phyloP scores from a whole-genome alignment of 345 rosid genomes.

The Sonneratia caseolaris region DNA sequence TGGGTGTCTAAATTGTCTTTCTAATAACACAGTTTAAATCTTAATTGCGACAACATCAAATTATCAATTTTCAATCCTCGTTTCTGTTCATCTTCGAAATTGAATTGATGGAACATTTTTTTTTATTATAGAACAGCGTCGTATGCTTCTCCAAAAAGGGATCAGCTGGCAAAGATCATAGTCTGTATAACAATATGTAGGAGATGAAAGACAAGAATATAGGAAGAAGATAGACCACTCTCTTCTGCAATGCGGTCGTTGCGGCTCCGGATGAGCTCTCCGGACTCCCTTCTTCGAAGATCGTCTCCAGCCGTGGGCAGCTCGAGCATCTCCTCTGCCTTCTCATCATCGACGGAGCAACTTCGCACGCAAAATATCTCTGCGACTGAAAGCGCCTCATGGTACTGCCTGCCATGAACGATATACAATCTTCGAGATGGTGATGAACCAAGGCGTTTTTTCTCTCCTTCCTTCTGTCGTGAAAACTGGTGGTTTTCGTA shows the following conservation, averaged over 20 bases:
- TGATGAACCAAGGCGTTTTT: not conserved
- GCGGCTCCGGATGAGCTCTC: not conserved
- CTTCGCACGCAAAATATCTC: not conserved
- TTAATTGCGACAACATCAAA: too few species aligned
- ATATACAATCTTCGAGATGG: not conserved
- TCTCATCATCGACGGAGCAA: constrained; percentile 2
- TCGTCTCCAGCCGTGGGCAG: constrained; percentile 8
- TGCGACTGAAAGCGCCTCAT: constrained; percentile 1
- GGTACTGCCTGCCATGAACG: not conserved
- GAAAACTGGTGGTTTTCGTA: not conserved
- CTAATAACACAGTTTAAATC: too few species aligned
- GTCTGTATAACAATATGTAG: not conserved
- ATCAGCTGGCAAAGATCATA: not conserved
- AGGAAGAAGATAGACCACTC: constrained; percentile 8
- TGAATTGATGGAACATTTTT: too few species aligned
- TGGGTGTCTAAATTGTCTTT: too few species aligned
- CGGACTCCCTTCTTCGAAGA: constrained; percentile 9
- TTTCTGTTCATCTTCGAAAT: too few species aligned
- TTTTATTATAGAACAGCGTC: too few species aligned
- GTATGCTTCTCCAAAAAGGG: too few species aligned
- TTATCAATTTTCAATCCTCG: too few species aligned
- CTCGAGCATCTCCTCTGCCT: constrained; percentile 5
- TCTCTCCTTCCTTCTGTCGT: not conserved
- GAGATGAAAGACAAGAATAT: constrained; percentile 10
- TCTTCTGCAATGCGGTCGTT: not conserved